Percentiles rank a stretch among this genome's conserved stretches.
phyloP scores from a whole-genome alignment of 2,329 filamentous ascomycete species.

The Macrophomina pseudophaseolina region DNA sequence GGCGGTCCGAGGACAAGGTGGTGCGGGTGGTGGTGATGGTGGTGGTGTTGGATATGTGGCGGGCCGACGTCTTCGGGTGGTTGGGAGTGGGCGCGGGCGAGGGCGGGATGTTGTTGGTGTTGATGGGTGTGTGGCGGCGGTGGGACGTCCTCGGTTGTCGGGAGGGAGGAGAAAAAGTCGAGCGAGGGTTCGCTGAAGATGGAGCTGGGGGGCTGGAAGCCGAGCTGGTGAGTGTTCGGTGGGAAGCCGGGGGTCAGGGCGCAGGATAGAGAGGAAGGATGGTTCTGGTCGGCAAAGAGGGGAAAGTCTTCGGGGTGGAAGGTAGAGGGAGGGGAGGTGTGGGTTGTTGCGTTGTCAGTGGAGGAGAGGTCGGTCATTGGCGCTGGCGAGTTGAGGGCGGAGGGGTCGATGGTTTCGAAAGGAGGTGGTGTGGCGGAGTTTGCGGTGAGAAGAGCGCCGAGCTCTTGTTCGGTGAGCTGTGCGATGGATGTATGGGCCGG shows the following conservation, averaged over 20 bases:
- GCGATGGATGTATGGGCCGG: background rate
- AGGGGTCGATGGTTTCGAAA: constrained; percentile 17
- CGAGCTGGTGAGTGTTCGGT: background rate
- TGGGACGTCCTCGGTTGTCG: background rate
- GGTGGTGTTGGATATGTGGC: background rate
- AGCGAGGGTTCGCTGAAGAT: background rate
- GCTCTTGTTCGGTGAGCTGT: background rate
- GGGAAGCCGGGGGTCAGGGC: background rate
- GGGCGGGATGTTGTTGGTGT: background rate
- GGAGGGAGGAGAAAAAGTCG: background rate
- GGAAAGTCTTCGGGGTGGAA: background rate
- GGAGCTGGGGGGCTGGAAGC: background rate
- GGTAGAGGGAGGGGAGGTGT: background rate
- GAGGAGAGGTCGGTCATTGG: background rate
- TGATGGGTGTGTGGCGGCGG: background rate
- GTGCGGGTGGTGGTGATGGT: background rate
- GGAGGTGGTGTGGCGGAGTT: constrained; percentile 3
- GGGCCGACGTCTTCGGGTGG: background rate
- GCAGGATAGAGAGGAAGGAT: background rate
- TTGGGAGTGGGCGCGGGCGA: constrained; percentile 2
- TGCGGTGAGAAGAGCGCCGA: background rate
- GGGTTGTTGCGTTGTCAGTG: background rate
- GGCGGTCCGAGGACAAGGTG: background rate
- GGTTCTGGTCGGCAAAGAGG: background rate
- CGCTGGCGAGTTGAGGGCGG: constrained; percentile 9